Base-by-base conservation (phyloP, 2,329 filamentous ascomycete genomes). In the Nannizziopsis arthrosporioides region DNA sequence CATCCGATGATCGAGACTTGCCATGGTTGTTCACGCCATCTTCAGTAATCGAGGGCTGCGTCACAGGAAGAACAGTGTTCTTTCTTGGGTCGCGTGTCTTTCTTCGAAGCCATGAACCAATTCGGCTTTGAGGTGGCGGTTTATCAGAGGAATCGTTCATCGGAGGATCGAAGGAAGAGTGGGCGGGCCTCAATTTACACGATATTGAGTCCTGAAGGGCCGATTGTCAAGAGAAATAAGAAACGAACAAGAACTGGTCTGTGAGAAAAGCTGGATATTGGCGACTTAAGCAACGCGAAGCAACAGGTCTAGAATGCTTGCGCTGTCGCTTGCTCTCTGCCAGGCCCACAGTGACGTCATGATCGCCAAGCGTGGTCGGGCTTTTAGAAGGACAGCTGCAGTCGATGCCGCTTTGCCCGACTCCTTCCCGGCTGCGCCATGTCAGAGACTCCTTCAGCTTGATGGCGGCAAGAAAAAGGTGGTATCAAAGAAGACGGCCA, bases 71-170 rank as follows among this genome's bases (percentile, higher is more conserved):
- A 8, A 36, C 15, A 12, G 40, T 27, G 30, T 5, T 17, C n/a
- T 43, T 22, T 17, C 39, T 18, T 5, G 10, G n/a, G 14, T 19
- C 15, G 11, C 32, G 46, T 35, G 32, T 38, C 38, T 10, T 43
- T 12, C 30, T 42, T 6, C 32, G 45, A 30, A 47, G 45, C 45
- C 45, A 47, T 19, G 32, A 18, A 48, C 46, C 40, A 48, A 48
- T 43, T 15, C 22, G 34, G 38, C 41, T 17, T 12, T 38, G 40
- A 43, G 34, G 40, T 18, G 39, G 40, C 40, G 39, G 19, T 30
- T 40, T 31, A 39, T 19, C 40, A 38, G 34, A 32, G 27, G 46
- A 14, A 27, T 48, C 39, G 35, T 38, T 42, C 46, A 48, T 48
- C 46, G 40, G 38, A 18, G 30, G 37, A 34, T 48, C 22, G 18